A percentile compares a stretch with the other conserved stretches of the same genome.
phyloP scores from a whole-genome alignment of 495 filamentous ascomycete genomes.

The Daldinia vernicosa region DNA sequence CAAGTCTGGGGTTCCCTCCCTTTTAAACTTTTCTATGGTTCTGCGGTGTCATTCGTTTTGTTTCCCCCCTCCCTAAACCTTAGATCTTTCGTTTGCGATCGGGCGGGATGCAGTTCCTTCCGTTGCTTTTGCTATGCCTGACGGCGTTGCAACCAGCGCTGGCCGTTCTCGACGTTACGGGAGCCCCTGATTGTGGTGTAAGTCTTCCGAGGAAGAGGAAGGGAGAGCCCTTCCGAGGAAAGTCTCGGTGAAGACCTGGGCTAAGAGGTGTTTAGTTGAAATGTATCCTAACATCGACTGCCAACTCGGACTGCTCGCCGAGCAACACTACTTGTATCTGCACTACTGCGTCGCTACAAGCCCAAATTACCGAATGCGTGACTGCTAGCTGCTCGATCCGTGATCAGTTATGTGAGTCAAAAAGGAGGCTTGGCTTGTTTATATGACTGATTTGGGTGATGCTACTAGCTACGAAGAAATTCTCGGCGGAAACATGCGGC shows the following conservation, averaged over 20 bases:
- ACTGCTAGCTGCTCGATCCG: conserved; percentile 43
- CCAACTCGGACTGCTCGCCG: conserved; percentile 42
- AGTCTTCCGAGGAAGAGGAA: conserved; percentile 12
- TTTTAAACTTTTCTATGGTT: conserved; percentile 18
- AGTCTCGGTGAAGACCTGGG: neutral
- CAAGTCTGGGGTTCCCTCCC: conserved; percentile 24
- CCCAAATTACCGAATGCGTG: conserved; percentile 45
- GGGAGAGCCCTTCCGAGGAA: neutral
- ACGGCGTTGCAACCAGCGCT: conserved; percentile 37
- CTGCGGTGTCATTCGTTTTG: conserved; percentile 34
- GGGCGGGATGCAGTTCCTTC: conserved; percentile 30
- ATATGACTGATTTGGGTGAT: conserved; percentile 6
- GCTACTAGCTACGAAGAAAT: conserved; percentile 38
- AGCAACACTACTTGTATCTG: conserved; percentile 50
- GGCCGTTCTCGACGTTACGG: conserved; percentile 33
- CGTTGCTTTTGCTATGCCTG: conserved; percentile 35
- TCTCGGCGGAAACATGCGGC: conserved; percentile 32
- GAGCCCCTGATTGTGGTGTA: conserved; percentile 36
- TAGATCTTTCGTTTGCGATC: conserved; percentile 16
- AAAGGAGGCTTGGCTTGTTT: neutral
- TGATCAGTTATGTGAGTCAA: conserved; percentile 44
- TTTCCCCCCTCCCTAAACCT: conserved; percentile 10
- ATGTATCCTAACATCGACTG: conserved; percentile 25
- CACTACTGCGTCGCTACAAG: conserved; percentile 38
- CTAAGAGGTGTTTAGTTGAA: conserved; percentile 29